Percentiles rank a stretch among this genome's conserved stretches.
Evolutionary conservation across 106 monocot genomes (phyloP).

Genomic region (Cymbidium sinense): DNA sequence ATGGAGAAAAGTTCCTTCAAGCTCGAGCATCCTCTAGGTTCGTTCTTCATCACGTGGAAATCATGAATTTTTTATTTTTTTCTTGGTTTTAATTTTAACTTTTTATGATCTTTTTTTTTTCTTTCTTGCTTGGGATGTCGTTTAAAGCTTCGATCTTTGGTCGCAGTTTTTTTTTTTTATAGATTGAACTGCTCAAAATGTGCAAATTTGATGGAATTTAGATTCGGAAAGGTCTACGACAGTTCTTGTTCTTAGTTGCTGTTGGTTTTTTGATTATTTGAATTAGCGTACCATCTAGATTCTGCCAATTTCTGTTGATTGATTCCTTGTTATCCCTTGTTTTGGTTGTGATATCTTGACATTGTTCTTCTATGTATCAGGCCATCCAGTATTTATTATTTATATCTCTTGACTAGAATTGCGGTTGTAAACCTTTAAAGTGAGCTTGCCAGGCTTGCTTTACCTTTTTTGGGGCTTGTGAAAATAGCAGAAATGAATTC

Average conservation of each 20-base stretch:
- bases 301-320: background rate
- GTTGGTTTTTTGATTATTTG: background rate
- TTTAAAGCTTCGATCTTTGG: background rate
- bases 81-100: too few species aligned
- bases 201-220: background rate
- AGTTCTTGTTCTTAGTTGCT: background rate
- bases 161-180: background rate
- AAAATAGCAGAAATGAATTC: too few species aligned
- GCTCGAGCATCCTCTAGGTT: background rate
- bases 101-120: background rate
- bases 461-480: too few species aligned
- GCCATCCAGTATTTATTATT: background rate
- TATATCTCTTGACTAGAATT: too few species aligned
- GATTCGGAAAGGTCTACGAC: background rate
- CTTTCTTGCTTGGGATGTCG: background rate
- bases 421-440: too few species aligned
- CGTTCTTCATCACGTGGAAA: background rate
- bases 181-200: background rate
- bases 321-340: background rate
- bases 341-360: background rate
- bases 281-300: background rate
- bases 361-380: background rate
- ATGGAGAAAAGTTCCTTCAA: conserved; percentile 4
- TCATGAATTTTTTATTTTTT: background rate
- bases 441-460: too few species aligned